Conservation (phyloP, 2,329 filamentous ascomycete species). For the Monilinia vaccinii-corymbosi region DNA sequence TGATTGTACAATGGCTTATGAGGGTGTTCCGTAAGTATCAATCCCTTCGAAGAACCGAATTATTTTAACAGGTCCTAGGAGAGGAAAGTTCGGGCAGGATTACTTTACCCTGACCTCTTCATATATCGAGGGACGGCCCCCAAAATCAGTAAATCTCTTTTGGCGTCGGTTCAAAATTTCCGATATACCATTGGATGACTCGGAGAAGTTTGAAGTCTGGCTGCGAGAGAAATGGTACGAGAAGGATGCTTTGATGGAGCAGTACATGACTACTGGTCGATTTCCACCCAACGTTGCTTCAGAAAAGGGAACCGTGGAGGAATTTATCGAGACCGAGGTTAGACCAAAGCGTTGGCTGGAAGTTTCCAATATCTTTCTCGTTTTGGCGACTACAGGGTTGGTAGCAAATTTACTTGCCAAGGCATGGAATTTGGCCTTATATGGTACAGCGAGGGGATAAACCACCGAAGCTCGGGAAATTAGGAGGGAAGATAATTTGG, state of each 20-base stretch:
- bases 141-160: slow-evolving; percentile 93
- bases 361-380: slow-evolving; percentile 27
- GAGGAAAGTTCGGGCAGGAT: slow-evolving; percentile 78
- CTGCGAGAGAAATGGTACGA: slow-evolving; percentile 80
- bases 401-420: slow-evolving; percentile 22
- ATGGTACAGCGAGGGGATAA: not conserved
- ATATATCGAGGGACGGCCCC: slow-evolving; percentile 79
- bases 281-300: slow-evolving; percentile 48
- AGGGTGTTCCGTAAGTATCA: slow-evolving; percentile 70
- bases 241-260: slow-evolving; percentile 82
- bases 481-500: not conserved
- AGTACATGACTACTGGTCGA: slow-evolving; percentile 66
- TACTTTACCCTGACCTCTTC: slow-evolving; percentile 81
- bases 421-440: slow-evolving; percentile 16
- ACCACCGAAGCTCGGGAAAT: not conserved
- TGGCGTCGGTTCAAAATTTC: slow-evolving; percentile 79
- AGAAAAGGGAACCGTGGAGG: slow-evolving; percentile 14
- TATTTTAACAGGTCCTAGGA: slow-evolving; percentile 28
- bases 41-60: not conserved
- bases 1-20: slow-evolving; percentile 92
- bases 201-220: slow-evolving; percentile 74
- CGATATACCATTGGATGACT: slow-evolving; percentile 71
- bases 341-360: slow-evolving; percentile 27
- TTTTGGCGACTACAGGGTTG: slow-evolving; percentile 24
- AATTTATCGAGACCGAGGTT: slow-evolving; percentile 29